Percentiles rank a stretch among this genome's conserved stretches.
These are phyloP conservation scores for Cerioporus squamosus DNA, from an alignment of 1,284 basidiomycete genomes.

Conservation along the genomic window DNA sequence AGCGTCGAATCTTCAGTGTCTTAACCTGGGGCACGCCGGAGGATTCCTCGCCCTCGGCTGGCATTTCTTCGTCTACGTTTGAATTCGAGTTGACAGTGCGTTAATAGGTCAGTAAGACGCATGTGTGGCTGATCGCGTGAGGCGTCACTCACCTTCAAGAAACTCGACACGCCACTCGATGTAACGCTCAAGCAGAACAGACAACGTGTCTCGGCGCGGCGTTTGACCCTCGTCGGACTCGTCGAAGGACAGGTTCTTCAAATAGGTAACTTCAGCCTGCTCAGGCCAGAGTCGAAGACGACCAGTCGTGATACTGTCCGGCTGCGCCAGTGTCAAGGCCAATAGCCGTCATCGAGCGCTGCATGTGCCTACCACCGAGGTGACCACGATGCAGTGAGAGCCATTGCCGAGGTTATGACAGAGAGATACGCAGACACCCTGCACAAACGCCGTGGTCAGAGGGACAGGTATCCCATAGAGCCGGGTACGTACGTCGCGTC, in stretches of 20 bases:
- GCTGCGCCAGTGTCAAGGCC: neutral
- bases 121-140: neutral
- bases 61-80: neutral
- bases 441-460: neutral
- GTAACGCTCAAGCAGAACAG: conserved; percentile 24
- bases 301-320: conserved; percentile 47
- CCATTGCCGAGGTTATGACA: conserved; percentile 47
- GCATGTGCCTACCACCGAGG: conserved; percentile 24
- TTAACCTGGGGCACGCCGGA: neutral
- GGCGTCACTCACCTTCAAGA: conserved; percentile 3
- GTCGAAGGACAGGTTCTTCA: conserved; percentile 37
- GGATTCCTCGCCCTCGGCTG: neutral
- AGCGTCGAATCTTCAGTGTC: conserved; percentile 1
- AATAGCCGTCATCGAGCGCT: neutral
- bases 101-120: neutral
- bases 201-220: conserved; percentile 13
- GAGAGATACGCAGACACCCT: conserved; percentile 54
- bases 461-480: neutral
- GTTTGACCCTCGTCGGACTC: conserved; percentile 5
- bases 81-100: too few relatives aligned
- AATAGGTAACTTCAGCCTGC: conserved; percentile 59
- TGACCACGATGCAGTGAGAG: conserved; percentile 40
- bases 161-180: conserved; percentile 25
- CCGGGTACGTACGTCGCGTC: conserved; percentile 31
- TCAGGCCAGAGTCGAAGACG: conserved; percentile 68